Base-by-base conservation (phyloP, 1,284 basidiomycete species). In the Inonotus obliquus region DNA sequence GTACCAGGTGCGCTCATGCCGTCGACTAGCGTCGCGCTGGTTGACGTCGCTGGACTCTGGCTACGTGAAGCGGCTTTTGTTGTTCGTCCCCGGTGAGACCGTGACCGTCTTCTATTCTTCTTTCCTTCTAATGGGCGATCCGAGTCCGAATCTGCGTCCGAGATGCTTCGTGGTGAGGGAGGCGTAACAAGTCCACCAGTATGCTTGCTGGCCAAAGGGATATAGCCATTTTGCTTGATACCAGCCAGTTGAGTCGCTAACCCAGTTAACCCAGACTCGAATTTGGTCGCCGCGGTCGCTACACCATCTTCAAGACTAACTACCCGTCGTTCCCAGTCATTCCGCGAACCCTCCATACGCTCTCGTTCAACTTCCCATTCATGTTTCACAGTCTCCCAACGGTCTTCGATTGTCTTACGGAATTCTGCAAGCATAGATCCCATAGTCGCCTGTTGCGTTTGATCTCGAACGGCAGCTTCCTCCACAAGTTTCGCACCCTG, bases 281-380 rank as follows among this genome's bases (percentile, higher is more conserved):
- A 73, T 67, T 76, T 79, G 48, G 73, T 71, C 2, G 74, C 70
- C 13, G 74, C 69, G 52, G 64, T 69, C 38, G 71, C 73, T 38
- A 82, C 60, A 2, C 74, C 73, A n/a, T 75, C 69, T 66, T 82
- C 80, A n/a, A 79, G 61, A 17, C 69, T 67, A n/a, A 72, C 72
- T 37, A 77, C 71, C 14, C 75, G 74, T 29, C 51, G 72, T 79
- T 97, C 95, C 89, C 92, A 96, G 65, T 95, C 92, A 41, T 90
- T 84, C 39, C 90, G 82, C 9, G 92, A 90, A 23, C 82, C 80
- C 45, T 81, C 78, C 6, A 97, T 77, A 35, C 91, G 79, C 65
- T 91, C 88, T 1, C 93, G 81, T 74, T 97, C 96, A 25, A 83
- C 77, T 5, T 81, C 81, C 92, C 94, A 94, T 55, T 90, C 88